Conservation (phyloP, 441 rosid species). For the Capsella rubella region DNA sequence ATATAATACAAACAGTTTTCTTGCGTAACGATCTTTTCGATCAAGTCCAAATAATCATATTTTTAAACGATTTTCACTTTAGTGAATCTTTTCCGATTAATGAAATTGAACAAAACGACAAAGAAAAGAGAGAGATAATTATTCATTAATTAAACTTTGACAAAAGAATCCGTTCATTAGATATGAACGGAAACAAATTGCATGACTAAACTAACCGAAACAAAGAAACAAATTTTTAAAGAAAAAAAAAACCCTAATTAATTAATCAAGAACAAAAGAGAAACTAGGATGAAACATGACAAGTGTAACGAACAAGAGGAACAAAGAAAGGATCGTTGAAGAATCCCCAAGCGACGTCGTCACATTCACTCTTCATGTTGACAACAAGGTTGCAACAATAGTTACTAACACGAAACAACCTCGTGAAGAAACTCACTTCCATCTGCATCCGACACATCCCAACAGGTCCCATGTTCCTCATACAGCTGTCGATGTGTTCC, state of each 20-base stretch:
- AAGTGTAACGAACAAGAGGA: conserved; percentile 43
- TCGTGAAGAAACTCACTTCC: conserved; percentile 17
- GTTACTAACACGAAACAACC: conserved; percentile 29
- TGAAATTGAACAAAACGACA: neutral
- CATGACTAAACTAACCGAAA: conserved; percentile 34
- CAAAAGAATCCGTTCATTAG: conserved; percentile 12
- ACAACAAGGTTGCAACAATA: conserved; percentile 35
- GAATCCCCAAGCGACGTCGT: conserved; percentile 34
- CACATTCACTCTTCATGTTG: conserved; percentile 37
- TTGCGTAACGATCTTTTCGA: neutral
- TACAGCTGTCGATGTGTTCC: conserved; percentile 18
- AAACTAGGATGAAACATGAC: conserved; percentile 25
- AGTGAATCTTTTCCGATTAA: neutral
- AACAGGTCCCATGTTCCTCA: conserved; percentile 27
- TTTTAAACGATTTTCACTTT: neutral
- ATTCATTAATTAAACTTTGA: conserved; percentile 1
- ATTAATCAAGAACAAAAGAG: neutral
- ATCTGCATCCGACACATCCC: conserved; percentile 26
- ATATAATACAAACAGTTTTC: neutral
- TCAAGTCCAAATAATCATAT: neutral
- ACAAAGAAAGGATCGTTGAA: conserved; percentile 43
- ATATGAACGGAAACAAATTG: conserved; percentile 23
- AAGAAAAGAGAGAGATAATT: neutral
- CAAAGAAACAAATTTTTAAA: conserved; percentile 1
- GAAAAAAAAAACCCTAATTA: conserved; percentile 4